Evolutionary conservation across 257 asterid species (phyloP), one percentile per base, ranked within the genome.

Genomic region (Nyctanthes arbortristis): DNA sequence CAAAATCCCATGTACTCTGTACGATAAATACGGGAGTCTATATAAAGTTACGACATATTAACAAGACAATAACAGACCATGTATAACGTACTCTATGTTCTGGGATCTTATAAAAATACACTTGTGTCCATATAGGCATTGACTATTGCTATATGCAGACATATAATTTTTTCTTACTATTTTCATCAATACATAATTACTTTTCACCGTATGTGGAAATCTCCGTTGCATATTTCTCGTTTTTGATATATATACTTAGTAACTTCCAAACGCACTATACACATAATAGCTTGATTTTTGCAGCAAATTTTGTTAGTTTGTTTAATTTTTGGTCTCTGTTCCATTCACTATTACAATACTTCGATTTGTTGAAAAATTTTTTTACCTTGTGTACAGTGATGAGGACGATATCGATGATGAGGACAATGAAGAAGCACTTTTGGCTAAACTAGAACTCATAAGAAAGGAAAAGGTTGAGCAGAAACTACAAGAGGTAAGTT

Each of bases 381-480:
- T 40, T 68, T 55, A 6, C 31, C 3, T 10, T 67, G 33, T 68
- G 72, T 13, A 32, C 37, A 85, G 88, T 66, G 84, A 73, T 25
- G 84, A 83, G 0, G 89, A 85, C 0, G 96, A 82, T 0, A 89
- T 85, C 0, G 87, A 80, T 11, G 91, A 85, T 12, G 97, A 84
- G 60, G 96, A 94, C 74, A 97, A 89, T 67, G 88, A 84, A 61
- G 97, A 91, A 80, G 96, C 97, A 74, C 96, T 91, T 61, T 27
- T 93, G 81, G 95, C 93, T 34, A 97, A 91, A 79, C 97, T 94
- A 71, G 97, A 88, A 69, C 96, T 89, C 56, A 67, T 94, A 69
- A 94, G 84, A 84, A 91, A 85, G 78, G 99, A 94, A 59, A 91
- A 87, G 63, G 90, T 96, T 8, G 99, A 94, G 77, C 96, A 86